Evolutionary conservation across 1,139 yeast species (phyloP), one percentile per base, ranked within the genome.

Genomic region (Pichia sp.): DNA sequence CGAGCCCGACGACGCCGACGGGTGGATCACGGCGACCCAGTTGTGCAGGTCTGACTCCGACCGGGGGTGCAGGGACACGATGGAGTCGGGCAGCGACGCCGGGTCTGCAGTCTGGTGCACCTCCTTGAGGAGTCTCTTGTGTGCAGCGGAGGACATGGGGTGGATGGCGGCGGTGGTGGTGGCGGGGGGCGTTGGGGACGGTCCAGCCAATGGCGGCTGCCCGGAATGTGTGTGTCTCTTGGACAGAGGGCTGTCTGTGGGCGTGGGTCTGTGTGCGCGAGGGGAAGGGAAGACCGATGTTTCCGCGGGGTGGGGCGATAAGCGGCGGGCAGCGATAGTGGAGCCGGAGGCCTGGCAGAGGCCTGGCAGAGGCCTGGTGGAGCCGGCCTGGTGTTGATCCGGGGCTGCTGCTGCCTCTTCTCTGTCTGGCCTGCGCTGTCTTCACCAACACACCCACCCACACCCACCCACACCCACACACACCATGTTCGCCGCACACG

Each of bases 1-100:
- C 2, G 83, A 73, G 46, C 76, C 81, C 0, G 62, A 50, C 11
- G 30, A 6, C 13, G 16, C 57, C 0, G 87, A 88, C 19, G 90
- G 90, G 49, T 72, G 45, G 13, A 88, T 76, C 1, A 70, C 70
- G 0, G 90, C 85, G 13, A 65, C 65, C 96, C 96, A 89, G 23
- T 64, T 61, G 58, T 72, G 75, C 31, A 89, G 67, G 54, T 80
- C 74, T 36, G 72, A 76, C 54, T 70, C 70, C 57, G 67, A 67
- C 10, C 72, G 63, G 2, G 72, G 57, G 13, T 26, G 29, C 7
- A 54, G 29, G 1, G 31, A 43, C 2, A 54, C 32, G n/a, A 54
- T 54, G 4, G 51, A 41, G 6, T 51, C 53, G 3, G 54, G 53
- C 15, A 51, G 19, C 11, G 31, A 19, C 6, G 34, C 13, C 16